Evolutionary conservation across 2,329 filamentous ascomycete species (phyloP).

Genomic region (Furcasterigmium sp.): DNA sequence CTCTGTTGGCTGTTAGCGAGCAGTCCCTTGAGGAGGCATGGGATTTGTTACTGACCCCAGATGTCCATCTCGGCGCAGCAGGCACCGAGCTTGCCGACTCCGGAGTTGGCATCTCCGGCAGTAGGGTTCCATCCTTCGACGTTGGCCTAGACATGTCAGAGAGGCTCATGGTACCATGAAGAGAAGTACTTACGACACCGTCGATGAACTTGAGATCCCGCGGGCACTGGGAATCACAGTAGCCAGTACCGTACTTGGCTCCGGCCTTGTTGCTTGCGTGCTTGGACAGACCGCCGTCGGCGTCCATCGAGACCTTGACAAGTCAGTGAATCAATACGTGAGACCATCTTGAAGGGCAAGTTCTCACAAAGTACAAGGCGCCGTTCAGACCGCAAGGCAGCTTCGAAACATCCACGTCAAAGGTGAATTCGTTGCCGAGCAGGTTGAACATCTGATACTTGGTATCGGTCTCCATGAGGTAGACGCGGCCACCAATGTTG

Average conservation of each 20-base stretch:
- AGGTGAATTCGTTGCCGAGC: constrained; percentile 64
- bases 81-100: constrained; percentile 44
- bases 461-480: constrained; percentile 56
- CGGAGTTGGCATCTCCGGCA: constrained; percentile 47
- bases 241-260: constrained; percentile 57
- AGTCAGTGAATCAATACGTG: no score
- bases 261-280: constrained; percentile 45
- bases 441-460: constrained; percentile 62
- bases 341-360: no score
- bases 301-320: constrained; percentile 53
- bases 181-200: constrained; percentile 32
- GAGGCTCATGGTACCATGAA: not conserved
- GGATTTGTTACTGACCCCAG: constrained; percentile 29
- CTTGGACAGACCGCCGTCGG: constrained; percentile 47
- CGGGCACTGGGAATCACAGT: constrained; percentile 48
- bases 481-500: constrained; percentile 53
- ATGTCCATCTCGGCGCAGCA: constrained; percentile 61
- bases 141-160: constrained; percentile 33
- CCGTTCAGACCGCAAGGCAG: constrained; percentile 68
- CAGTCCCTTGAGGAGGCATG: constrained; percentile 10
- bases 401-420: constrained; percentile 66
- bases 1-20: constrained; percentile 38
- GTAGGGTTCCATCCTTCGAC: constrained; percentile 47
- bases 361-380: constrained; percentile 62
- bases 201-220: constrained; percentile 53